Percentiles rank a stretch among this genome's conserved stretches.
Evolutionary conservation across 768 basidiomycete species (phyloP).

Genomic region (Leccinum aurantiacum): DNA sequence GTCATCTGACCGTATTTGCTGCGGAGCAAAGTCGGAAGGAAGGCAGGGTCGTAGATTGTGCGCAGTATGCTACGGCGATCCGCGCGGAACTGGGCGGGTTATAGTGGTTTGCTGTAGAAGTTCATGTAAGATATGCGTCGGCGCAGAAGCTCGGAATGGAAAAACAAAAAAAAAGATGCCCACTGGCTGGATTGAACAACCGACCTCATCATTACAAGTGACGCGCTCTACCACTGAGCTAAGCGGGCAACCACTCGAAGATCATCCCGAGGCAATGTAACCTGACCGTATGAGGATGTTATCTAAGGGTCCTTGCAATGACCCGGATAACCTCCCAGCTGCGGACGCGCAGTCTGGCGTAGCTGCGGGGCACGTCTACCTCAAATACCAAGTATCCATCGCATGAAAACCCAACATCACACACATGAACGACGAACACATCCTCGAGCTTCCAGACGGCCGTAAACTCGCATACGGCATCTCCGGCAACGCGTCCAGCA

Average conservation of each 20-base stretch:
- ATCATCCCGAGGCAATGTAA: not conserved
- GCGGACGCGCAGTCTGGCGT: not conserved
- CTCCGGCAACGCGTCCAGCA: slow-evolving; percentile 49
- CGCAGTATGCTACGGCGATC: slow-evolving; percentile 57
- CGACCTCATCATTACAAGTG: slow-evolving; percentile 42
- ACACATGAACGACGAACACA: slow-evolving; percentile 16
- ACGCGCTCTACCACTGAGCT: slow-evolving; percentile 11
- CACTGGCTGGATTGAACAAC: slow-evolving; percentile 48
- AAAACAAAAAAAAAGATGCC: slow-evolving; percentile 22
- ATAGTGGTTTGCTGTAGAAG: slow-evolving; percentile 22
- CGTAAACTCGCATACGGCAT: slow-evolving; percentile 57
- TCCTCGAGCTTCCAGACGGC: slow-evolving; percentile 34
- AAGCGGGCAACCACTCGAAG: slow-evolving; percentile 32
- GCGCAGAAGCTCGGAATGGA: not conserved
- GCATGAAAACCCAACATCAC: not conserved
- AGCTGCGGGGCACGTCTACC: not conserved
- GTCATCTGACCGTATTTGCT: not conserved
- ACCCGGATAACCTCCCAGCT: not conserved
- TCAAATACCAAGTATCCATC: not conserved
- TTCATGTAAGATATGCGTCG: too few species aligned
- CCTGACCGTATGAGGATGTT: too few species aligned
- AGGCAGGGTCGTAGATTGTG: slow-evolving; percentile 75
- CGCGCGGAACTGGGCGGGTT: slow-evolving; percentile 45
- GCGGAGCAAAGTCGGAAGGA: slow-evolving; percentile 40
- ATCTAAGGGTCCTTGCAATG: too few species aligned